phyloP scores from a whole-genome alignment of 257 asterid genomes.

The Salvia hispanica region DNA sequence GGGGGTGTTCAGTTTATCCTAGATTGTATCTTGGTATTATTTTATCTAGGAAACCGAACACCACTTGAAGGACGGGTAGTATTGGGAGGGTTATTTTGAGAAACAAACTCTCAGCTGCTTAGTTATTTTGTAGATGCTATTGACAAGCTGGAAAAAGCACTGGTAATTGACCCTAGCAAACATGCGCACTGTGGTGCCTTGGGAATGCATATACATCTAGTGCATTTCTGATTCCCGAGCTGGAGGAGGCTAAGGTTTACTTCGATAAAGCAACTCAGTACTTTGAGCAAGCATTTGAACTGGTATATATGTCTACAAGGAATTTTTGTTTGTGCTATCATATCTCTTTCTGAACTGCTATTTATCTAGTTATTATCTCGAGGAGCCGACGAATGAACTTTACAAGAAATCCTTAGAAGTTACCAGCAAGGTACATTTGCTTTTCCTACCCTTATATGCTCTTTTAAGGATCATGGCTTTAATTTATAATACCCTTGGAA shows the following conservation, averaged over 20 bases:
- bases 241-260: conserved; percentile 58
- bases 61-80: not conserved
- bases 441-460: not conserved
- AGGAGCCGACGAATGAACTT: conserved; percentile 84
- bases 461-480: not conserved
- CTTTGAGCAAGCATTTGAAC: conserved; percentile 70
- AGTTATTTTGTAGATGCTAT: conserved; percentile 56
- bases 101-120: conserved; percentile 20
- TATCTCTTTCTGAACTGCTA: conserved; percentile 14
- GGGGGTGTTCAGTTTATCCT: no score
- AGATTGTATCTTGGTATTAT: no score
- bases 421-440: conserved; percentile 62
- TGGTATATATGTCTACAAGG: conserved; percentile 43
- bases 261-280: conserved; percentile 62
- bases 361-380: conserved; percentile 24
- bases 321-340: not conserved
- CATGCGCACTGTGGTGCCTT: conserved; percentile 80
- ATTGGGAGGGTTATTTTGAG: not conserved
- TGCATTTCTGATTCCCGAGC: conserved; percentile 72
- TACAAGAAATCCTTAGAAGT: conserved; percentile 80
- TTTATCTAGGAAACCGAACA: no score
- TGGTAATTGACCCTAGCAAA: conserved; percentile 64
- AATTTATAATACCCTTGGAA: conserved; percentile 3
- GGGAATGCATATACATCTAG: conserved; percentile 86
- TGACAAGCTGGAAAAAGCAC: conserved; percentile 83